A percentile compares a stretch with the other conserved stretches of the same genome.
Evolutionary conservation across 805 yeast species (phyloP).

Genomic region (Lipomyces yamadae): DNA sequence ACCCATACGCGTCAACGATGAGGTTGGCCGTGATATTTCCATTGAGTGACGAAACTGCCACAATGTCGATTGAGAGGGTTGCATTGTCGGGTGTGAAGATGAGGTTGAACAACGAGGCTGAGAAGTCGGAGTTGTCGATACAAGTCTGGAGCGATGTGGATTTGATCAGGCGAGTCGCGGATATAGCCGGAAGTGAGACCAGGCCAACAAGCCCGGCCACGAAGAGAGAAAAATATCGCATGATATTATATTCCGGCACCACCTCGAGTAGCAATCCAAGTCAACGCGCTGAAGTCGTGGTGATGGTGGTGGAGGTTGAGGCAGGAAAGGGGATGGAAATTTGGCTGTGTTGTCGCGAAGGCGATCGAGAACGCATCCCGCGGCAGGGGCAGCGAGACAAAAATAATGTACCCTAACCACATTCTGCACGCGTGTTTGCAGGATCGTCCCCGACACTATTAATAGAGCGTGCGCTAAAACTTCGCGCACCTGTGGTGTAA

Average conservation of each 20-base stretch:
- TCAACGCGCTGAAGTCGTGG: background rate
- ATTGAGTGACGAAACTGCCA: conserved; percentile 77
- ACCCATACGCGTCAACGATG: conserved; percentile 78
- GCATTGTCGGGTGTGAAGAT: conserved; percentile 67
- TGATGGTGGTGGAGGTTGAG: background rate
- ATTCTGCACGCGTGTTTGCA: background rate
- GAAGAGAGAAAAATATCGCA: background rate
- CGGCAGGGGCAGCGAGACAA: background rate
- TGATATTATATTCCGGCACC: background rate
- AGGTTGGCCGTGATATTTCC: conserved; percentile 71
- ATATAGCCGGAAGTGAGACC: conserved; percentile 1
- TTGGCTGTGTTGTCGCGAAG: background rate
- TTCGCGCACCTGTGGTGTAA: background rate
- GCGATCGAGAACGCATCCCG: background rate
- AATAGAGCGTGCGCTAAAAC: background rate
- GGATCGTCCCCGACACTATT: background rate
- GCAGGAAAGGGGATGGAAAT: no score
- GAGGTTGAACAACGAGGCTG: conserved; percentile 84
- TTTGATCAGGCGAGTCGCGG: conserved; percentile 30
- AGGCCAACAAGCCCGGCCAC: background rate
- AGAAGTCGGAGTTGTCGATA: conserved; percentile 84
- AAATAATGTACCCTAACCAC: background rate
- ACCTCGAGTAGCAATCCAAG: background rate
- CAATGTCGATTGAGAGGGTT: conserved; percentile 67
- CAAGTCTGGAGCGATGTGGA: conserved; percentile 77